Evolutionary conservation across 106 monocot genomes (phyloP), one percentile per base, ranked within the genome.

Genomic region (Agapanthus africanus): DNA sequence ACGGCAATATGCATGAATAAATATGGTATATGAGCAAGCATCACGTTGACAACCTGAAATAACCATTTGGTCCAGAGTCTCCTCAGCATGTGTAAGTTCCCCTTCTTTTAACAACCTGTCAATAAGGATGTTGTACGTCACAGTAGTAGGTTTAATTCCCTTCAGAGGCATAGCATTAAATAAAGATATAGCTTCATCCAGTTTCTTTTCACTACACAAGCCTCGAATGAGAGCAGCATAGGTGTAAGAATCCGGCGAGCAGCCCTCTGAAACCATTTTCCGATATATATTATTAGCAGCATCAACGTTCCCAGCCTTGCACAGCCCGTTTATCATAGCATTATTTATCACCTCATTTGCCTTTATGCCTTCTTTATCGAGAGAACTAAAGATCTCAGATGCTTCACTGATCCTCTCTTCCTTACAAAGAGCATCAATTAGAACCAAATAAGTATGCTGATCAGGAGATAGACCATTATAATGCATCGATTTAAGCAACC

Each of bases 271-370:
- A 38, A 77, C 51, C 81, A 81, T 77, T 41, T 65, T 69, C 65
- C 77, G 42, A 63, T 77, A 23, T 23, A 73, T 26, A 23, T 30
- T 69, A 37, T 16, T 63, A 73, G 81, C 77, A 46, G 51, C 19
- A 8, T 63, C 54, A 39, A 73, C 52, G 31, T 65, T 73, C 19
- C 77, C 73, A 16, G 54, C 69, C 69, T 81, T 81, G 67, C 81
- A 81, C 37, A 69, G 51, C 27, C 77, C 81, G 57, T 81, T 56
- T 31, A 81, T 81, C 16, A 77, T 27, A 38, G 62, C 59, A 63
- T 34, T 73, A 56, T 77, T 77, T 13, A 81, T 73, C 34, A 81
- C 81, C 34, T 64, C 64, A 72, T 81, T 76, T 49, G 65, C 62
- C 30, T 10, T 65, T 35, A 77, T 54, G 13, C 76, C 63, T 60